These are phyloP conservation scores for Cadophora malorum DNA, from an alignment of 2,329 filamentous ascomycete genomes.

Conservation along the genomic window DNA sequence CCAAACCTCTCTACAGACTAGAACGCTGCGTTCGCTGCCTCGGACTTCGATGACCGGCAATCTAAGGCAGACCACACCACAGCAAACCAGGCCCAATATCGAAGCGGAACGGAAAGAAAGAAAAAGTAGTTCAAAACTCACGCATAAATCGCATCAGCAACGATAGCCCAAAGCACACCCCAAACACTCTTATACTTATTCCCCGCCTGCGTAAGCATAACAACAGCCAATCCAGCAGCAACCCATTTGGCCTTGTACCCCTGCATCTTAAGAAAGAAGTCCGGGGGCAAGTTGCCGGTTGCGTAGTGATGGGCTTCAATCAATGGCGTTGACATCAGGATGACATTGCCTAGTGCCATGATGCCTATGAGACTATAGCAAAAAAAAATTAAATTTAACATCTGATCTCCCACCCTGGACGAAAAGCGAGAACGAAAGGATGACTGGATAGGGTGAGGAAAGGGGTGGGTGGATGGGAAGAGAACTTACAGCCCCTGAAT, in stretches of 20 bases:
- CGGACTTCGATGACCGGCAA: too few species aligned
- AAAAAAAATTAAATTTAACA: background rate
- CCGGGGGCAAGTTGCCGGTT: slow-evolving; percentile 3
- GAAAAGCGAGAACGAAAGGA: too few species aligned
- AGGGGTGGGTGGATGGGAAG: background rate
- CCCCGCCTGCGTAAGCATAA: background rate
- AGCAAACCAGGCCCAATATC: too few species aligned
- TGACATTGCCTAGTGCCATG: slow-evolving; percentile 1
- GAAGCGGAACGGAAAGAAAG: background rate
- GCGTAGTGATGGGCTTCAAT: slow-evolving; percentile 19
- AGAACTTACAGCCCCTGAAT: background rate
- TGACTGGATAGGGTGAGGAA: background rate
- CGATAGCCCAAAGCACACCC: background rate
- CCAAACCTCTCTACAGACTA: background rate
- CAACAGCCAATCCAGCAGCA: background rate
- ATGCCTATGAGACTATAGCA: slow-evolving; percentile 5
- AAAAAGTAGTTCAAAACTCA: background rate
- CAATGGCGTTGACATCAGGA: background rate
- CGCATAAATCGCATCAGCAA: slow-evolving; percentile 13
- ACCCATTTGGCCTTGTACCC: slow-evolving; percentile 16
- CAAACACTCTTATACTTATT: background rate
- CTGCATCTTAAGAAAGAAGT: slow-evolving; percentile 11
- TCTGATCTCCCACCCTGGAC: too few species aligned
- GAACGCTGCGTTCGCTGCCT: too few species aligned
- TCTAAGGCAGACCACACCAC: too few species aligned